Evolutionary conservation across 1,284 basidiomycete species (phyloP).

Genomic region (Trametes versicolor): DNA sequence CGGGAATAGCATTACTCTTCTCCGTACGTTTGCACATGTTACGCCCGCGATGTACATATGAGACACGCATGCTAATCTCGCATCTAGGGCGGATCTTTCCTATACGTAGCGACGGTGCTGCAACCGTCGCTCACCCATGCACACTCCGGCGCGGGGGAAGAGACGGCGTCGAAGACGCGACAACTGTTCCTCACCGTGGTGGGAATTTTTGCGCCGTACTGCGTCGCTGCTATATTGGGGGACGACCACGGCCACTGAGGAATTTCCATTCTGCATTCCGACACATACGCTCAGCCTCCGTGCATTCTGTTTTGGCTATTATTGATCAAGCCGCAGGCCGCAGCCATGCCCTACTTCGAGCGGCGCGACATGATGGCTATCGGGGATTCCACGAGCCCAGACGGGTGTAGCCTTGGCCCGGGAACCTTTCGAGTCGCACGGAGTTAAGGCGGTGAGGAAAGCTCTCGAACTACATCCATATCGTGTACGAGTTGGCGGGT

Average conservation of each 20-base stretch:
- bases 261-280: background rate
- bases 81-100: constrained; percentile 88
- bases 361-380: background rate
- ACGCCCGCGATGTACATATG: background rate
- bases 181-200: constrained; percentile 26
- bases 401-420: background rate
- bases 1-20: constrained; percentile 80
- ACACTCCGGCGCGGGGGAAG: constrained; percentile 52
- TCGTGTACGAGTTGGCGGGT: too few species aligned
- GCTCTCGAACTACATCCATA: too few species aligned
- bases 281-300: background rate
- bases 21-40: constrained; percentile 61
- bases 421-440: too few species aligned
- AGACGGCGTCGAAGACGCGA: background rate
- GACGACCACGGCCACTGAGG: constrained; percentile 26
- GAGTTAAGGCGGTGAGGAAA: too few species aligned
- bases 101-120: constrained; percentile 93
- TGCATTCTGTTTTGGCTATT: background rate
- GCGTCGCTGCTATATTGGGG: constrained; percentile 23
- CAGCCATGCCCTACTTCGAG: background rate
- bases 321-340: constrained; percentile 7
- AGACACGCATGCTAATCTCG: background rate
- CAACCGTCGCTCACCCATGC: constrained; percentile 70
- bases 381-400: background rate
- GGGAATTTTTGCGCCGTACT: constrained; percentile 30